Evolutionary conservation across 352 stramenopile species (phyloP).

Genomic region (Phytophthora cactorum): DNA sequence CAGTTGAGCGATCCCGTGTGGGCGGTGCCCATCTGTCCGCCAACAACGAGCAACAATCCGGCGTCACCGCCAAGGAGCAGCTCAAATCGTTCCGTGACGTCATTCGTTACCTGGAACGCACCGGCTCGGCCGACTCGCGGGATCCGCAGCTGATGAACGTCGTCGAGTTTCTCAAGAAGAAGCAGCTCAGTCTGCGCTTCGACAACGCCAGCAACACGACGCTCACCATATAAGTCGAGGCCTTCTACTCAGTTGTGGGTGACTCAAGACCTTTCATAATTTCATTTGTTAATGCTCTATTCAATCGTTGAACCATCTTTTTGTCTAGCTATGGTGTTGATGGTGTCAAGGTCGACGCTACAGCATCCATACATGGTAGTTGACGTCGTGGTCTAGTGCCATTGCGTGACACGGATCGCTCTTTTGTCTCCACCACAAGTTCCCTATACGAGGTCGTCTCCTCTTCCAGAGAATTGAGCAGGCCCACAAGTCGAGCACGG

Average conservation of each 20-base stretch:
- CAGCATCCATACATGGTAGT: conserved; percentile 22
- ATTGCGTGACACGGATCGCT: conserved; percentile 14
- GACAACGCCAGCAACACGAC: conserved; percentile 86
- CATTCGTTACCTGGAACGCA: conserved; percentile 86
- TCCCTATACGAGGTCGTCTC: conserved; percentile 58
- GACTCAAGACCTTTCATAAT: conserved; percentile 7
- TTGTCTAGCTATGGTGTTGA: conserved; percentile 9
- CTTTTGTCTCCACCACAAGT: conserved; percentile 34
- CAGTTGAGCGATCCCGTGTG: conserved; percentile 38
- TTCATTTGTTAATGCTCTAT: conserved; percentile 16
- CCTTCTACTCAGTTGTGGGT: not conserved
- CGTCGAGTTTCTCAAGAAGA: conserved; percentile 90
- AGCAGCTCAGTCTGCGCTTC: conserved; percentile 86
- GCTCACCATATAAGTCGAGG: conserved; percentile 73
- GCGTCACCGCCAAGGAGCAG: conserved; percentile 74
- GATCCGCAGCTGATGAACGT: conserved; percentile 80
- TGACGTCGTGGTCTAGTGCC: conserved; percentile 17
- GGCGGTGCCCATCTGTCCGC: conserved; percentile 26
- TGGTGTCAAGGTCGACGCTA: not conserved
- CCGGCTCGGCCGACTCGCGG: conserved; percentile 61
- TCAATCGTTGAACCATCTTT: conserved; percentile 1
- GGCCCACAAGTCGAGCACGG: conserved; percentile 61
- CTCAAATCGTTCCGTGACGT: conserved; percentile 88
- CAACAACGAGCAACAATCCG: conserved; percentile 43
- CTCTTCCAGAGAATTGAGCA: conserved; percentile 75